Conservation (phyloP, 2,329 filamentous ascomycete species). For the Sarocladiaceae sp. region DNA sequence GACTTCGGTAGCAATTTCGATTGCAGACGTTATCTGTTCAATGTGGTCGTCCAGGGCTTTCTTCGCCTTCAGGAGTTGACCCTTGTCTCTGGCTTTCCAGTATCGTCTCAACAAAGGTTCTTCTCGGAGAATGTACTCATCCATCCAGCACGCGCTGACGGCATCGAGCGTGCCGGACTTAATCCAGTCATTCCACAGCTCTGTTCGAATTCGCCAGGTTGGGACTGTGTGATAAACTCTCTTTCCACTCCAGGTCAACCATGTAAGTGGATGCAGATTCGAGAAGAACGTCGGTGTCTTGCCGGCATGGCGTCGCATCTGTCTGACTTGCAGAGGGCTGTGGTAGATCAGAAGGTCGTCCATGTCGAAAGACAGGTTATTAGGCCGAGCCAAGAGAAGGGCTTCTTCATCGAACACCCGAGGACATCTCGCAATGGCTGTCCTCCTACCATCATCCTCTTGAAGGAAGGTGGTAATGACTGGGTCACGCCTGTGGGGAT, state of each 20-base stretch:
- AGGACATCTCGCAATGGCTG: conserved; percentile 19
- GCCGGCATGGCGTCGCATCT: conserved; percentile 19
- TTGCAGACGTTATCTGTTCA: conserved; percentile 30
- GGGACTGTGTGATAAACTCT: conserved; percentile 31
- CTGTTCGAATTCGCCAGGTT: conserved; percentile 42
- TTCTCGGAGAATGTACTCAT: conserved; percentile 41
- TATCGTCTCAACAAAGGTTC: conserved; percentile 40
- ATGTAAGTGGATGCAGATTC: conserved; percentile 19
- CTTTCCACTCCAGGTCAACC: conserved; percentile 21
- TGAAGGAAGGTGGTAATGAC: conserved; percentile 26
- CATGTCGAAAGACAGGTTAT: conserved; percentile 25
- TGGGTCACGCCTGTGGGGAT: conserved; percentile 32
- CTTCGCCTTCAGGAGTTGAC: conserved; percentile 36
- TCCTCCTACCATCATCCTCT: conserved; percentile 16
- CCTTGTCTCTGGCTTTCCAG: conserved; percentile 39
- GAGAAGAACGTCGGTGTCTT: conserved; percentile 18
- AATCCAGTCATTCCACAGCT: conserved; percentile 47
- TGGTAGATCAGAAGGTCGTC: conserved; percentile 32
- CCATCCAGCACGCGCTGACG: conserved; percentile 44
- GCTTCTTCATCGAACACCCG: conserved; percentile 24
- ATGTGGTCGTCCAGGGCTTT: conserved; percentile 34
- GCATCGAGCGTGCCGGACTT: conserved; percentile 40
- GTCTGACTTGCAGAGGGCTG: conserved; percentile 20
- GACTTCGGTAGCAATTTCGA: conserved; percentile 33
- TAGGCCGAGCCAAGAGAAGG: conserved; percentile 22